phyloP scores from a whole-genome alignment of 768 basidiomycete genomes.

The Termitomyces sp. region DNA sequence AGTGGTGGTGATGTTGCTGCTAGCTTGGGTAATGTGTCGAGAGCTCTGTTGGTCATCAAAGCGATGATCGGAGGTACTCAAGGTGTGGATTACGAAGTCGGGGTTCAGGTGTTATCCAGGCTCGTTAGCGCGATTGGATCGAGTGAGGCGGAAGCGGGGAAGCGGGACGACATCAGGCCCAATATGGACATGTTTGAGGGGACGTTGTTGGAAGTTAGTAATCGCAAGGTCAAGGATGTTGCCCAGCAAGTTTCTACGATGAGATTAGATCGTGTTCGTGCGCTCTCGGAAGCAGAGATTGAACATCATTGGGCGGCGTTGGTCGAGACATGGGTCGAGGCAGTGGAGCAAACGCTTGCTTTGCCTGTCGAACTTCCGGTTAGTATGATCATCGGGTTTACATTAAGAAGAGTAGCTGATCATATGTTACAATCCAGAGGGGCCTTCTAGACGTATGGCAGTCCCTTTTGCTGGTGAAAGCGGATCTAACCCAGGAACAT shows the following conservation, averaged over 20 bases:
- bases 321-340: slow-evolving; percentile 35
- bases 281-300: slow-evolving; percentile 39
- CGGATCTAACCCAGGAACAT: slow-evolving; percentile 39
- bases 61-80: slow-evolving; percentile 34
- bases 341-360: slow-evolving; percentile 20
- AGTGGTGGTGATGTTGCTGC: background rate
- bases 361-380: slow-evolving; percentile 22
- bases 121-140: slow-evolving; percentile 33
- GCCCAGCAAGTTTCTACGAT: slow-evolving; percentile 27
- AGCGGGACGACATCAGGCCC: slow-evolving; percentile 24
- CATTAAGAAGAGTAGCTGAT: background rate
- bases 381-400: slow-evolving; percentile 4
- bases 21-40: slow-evolving; percentile 24
- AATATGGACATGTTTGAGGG: slow-evolving; percentile 45
- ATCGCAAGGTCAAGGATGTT: slow-evolving; percentile 23
- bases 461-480: slow-evolving; percentile 51
- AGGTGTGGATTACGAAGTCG: slow-evolving; percentile 28
- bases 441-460: slow-evolving; percentile 50
- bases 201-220: slow-evolving; percentile 30
- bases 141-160: background rate
- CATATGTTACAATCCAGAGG: slow-evolving; percentile 26
- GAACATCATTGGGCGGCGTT: slow-evolving; percentile 36
- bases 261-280: slow-evolving; percentile 25
- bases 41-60: slow-evolving; percentile 35
- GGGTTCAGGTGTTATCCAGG: slow-evolving; percentile 32